A percentile compares a stretch with the other conserved stretches of the same genome.
Evolutionary conservation across 129 eudicot species (phyloP).

Genomic region (Flaveria brownii): DNA sequence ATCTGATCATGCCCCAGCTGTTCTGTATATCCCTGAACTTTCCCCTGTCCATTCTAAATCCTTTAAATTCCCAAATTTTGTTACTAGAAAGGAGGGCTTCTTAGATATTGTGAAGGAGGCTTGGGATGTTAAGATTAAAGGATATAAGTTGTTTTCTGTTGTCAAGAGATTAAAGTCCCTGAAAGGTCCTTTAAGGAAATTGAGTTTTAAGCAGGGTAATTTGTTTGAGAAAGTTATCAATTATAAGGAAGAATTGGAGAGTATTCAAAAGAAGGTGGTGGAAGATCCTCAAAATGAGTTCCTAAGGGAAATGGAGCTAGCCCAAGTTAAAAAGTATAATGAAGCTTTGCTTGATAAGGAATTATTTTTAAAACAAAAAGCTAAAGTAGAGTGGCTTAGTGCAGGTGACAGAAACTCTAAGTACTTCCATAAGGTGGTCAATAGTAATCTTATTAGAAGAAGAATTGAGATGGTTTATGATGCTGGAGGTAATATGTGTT

Average conservation of each 20-base stretch:
- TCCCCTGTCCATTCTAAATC: not conserved
- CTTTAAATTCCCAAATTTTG: not conserved
- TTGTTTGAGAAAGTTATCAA: accelerated
- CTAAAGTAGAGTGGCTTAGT: not conserved
- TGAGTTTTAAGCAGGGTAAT: not conserved
- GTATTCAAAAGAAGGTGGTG: too few relatives aligned
- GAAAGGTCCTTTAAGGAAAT: not conserved
- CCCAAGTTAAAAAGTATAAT: not conserved
- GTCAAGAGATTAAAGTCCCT: not conserved
- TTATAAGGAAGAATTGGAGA: accelerated
- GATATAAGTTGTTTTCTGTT: accelerated
- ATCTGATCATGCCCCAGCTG: not conserved
- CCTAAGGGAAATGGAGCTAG: accelerated
- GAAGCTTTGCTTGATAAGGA: not conserved
- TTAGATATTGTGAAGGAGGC: not conserved
- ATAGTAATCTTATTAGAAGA: not conserved
- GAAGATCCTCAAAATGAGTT: not conserved
- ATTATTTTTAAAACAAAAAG: not conserved
- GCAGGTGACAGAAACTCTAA: not conserved
- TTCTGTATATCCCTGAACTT: accelerated
- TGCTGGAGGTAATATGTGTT: accelerated
- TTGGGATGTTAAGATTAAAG: accelerated
- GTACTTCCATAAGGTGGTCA: not conserved
- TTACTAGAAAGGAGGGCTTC: not conserved
- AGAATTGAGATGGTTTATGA: not conserved